Percentiles rank a stretch among this genome's conserved stretches.
Evolutionary conservation across 306 rosid species (phyloP).

Genomic region (Gastrolobium bilobum): DNA sequence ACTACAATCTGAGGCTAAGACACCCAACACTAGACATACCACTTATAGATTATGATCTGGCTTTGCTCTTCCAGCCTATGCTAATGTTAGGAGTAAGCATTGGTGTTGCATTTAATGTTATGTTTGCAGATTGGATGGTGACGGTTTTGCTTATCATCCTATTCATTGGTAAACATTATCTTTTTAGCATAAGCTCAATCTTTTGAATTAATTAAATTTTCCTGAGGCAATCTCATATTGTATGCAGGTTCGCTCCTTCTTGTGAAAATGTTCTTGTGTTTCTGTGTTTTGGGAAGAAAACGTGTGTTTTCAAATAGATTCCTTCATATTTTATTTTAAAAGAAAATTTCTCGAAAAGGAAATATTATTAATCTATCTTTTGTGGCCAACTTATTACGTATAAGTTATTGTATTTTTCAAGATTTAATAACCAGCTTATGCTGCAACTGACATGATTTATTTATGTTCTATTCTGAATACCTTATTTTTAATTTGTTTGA

Average conservation of each 20-base stretch:
- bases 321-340: background rate
- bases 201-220: background rate
- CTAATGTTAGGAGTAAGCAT: slow-evolving; percentile 89
- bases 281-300: background rate
- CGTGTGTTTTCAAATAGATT: no score
- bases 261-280: background rate
- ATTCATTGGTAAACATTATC: slow-evolving; percentile 64
- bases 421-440: background rate
- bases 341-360: background rate
- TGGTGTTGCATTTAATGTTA: slow-evolving; percentile 85
- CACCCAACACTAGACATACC: slow-evolving; percentile 86
- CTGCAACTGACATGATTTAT: background rate
- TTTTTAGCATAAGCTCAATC: background rate
- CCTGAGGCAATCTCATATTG: background rate
- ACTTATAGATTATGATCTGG: slow-evolving; percentile 82
- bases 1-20: slow-evolving; percentile 77
- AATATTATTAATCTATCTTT: background rate
- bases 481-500: background rate
- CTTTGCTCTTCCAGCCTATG: slow-evolving; percentile 89
- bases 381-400: background rate
- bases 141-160: slow-evolving; percentile 80
- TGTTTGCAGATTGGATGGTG: slow-evolving; percentile 94
- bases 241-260: background rate
- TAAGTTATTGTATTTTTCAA: background rate
- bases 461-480: background rate